phyloP scores from a whole-genome alignment of 2,329 filamentous ascomycete genomes.

The Aspergillus aculeatinus region DNA sequence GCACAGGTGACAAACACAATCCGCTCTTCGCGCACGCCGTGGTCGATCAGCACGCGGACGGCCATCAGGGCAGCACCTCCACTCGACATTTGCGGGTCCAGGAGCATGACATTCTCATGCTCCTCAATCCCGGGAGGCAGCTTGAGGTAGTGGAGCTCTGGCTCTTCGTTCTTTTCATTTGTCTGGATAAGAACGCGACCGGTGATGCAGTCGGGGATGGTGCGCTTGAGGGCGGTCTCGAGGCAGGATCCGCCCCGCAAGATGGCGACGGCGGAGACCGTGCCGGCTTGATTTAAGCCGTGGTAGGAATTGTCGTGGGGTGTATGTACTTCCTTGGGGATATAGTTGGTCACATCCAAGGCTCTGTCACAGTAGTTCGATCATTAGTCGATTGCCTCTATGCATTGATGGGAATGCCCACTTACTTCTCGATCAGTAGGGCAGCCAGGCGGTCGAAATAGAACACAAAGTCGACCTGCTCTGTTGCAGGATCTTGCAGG shows the following conservation, averaged over 20 bases:
- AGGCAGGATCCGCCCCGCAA: slow-evolving; percentile 86
- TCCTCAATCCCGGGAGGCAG: slow-evolving; percentile 70
- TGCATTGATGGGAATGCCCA: neutral
- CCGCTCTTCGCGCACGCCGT: slow-evolving; percentile 77
- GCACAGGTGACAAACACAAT: slow-evolving; percentile 94
- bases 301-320: slow-evolving; percentile 68
- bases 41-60: slow-evolving; percentile 90
- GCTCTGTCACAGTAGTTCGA: slow-evolving; percentile 52
- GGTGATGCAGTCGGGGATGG: slow-evolving; percentile 88
- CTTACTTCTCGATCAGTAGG: slow-evolving; percentile 72
- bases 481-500: slow-evolving; percentile 74
- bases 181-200: slow-evolving; percentile 90
- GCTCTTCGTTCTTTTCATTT: slow-evolving; percentile 79
- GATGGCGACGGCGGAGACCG: slow-evolving; percentile 81
- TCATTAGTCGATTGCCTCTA: slow-evolving; percentile 5
- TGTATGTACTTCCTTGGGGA: slow-evolving; percentile 64
- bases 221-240: slow-evolving; percentile 82
- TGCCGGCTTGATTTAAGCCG: slow-evolving; percentile 69
- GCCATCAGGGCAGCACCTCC: slow-evolving; percentile 89
- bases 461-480: slow-evolving; percentile 90
- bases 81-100: slow-evolving; percentile 93
- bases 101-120: slow-evolving; percentile 77
- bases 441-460: slow-evolving; percentile 89
- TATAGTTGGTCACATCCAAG: slow-evolving; percentile 73
- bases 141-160: slow-evolving; percentile 86